These are phyloP conservation scores for Zanthoxylum bungeanum DNA, from an alignment of 345 rosid species.

Conservation along the genomic window DNA sequence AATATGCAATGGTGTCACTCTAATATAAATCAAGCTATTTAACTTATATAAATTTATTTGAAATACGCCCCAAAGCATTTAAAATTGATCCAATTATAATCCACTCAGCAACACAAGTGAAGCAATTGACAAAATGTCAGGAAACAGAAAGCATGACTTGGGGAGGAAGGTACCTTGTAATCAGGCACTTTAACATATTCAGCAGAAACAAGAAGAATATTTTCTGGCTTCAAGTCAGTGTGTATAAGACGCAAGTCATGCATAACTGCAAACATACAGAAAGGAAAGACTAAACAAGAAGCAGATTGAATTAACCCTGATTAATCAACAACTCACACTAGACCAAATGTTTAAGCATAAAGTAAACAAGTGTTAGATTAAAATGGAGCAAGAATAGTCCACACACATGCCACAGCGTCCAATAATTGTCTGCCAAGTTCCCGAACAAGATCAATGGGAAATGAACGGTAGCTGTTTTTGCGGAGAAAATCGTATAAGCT, in stretches of 20 bases:
- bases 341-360: conserved; percentile 16
- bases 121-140: background rate
- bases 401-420: conserved; percentile 99
- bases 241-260: conserved; percentile 72
- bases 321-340: conserved; percentile 5
- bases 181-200: conserved; percentile 78
- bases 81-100: background rate
- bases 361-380: conserved; percentile 36
- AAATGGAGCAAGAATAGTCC: conserved; percentile 55
- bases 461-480: conserved; percentile 96
- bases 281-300: conserved; percentile 13
- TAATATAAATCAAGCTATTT: background rate
- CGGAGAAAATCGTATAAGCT: conserved; percentile 99
- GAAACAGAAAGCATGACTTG: conserved; percentile 1
- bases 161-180: conserved; percentile 45
- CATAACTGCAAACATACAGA: conserved; percentile 56
- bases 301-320: conserved; percentile 8
- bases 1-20: background rate
- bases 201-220: conserved; percentile 70
- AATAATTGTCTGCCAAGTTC: conserved; percentile 99
- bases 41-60: background rate
- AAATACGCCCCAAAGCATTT: background rate
- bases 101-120: background rate
- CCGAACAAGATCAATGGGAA: conserved; percentile 99
- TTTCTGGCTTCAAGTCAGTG: conserved; percentile 87